phyloP scores from a whole-genome alignment of 2,329 filamentous ascomycete genomes.

The Clonostachys byssicola region DNA sequence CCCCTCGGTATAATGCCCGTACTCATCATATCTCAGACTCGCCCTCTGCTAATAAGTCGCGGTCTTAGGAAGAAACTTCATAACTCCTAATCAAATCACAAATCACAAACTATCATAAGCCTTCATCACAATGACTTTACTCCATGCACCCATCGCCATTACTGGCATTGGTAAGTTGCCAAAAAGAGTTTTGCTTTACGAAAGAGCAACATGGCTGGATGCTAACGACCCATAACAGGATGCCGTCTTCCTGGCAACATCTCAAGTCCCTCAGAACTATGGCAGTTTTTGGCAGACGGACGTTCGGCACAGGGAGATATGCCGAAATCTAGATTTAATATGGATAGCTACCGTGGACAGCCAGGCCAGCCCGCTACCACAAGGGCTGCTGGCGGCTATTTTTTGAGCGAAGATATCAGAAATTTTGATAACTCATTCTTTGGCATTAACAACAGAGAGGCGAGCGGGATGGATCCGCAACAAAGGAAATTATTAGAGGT shows the following conservation, averaged over 20 bases:
- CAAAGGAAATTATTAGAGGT: constrained; percentile 13
- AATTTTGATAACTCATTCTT: constrained; percentile 6
- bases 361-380: not conserved
- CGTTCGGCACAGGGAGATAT: constrained; percentile 2
- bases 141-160: too few species aligned
- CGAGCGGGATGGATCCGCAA: constrained; percentile 4
- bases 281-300: constrained; percentile 8
- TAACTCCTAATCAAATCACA: too few species aligned
- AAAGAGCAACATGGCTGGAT: too few species aligned
- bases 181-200: too few species aligned
- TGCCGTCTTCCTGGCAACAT: constrained; percentile 4
- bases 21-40: too few species aligned
- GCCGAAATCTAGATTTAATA: constrained; percentile 1
- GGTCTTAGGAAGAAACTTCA: too few species aligned
- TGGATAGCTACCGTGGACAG: constrained; percentile 1
- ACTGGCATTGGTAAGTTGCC: too few species aligned
- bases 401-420: constrained; percentile 3
- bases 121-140: too few species aligned
- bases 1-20: too few species aligned
- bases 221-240: not conserved
- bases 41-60: too few species aligned
- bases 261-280: constrained; percentile 4
- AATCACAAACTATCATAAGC: too few species aligned
- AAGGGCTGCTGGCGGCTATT: not conserved
- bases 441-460: constrained; percentile 3